A percentile compares a stretch with the other conserved stretches of the same genome.
Conservation (phyloP, 1,284 basidiomycete species). For the Cryptococcus sp. region DNA sequence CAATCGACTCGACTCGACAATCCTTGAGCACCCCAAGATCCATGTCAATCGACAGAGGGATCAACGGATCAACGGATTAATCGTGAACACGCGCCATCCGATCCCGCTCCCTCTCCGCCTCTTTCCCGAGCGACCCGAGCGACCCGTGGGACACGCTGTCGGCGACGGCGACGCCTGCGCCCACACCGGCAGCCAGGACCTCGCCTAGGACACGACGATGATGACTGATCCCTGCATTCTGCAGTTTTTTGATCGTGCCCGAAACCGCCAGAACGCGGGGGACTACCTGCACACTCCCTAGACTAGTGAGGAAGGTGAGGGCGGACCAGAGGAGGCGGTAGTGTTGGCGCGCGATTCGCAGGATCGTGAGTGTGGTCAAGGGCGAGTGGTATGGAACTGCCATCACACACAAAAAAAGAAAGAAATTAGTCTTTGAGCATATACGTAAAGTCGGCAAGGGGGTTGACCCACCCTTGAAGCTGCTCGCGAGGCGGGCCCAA, state of each 20-base stretch:
- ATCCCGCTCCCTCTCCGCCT: constrained; percentile 17
- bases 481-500: constrained; percentile 46
- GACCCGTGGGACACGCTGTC: neutral
- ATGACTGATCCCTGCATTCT: constrained; percentile 42
- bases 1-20: no score
- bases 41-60: no score
- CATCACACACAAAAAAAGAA: constrained; percentile 1
- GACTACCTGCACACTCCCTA: constrained; percentile 26
- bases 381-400: constrained; percentile 50
- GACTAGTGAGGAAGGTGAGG: constrained; percentile 29
- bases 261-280: constrained; percentile 47
- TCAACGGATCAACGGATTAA: neutral
- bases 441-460: neutral
- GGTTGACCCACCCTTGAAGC: constrained; percentile 39
- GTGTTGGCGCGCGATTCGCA: constrained; percentile 45
- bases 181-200: constrained; percentile 23
- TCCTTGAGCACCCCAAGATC: no score
- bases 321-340: constrained; percentile 40
- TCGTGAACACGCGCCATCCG: constrained; percentile 14
- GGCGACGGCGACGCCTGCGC: neutral
- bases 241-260: constrained; percentile 50
- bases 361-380: constrained; percentile 44
- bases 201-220: constrained; percentile 38
- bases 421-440: neutral
- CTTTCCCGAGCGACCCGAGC: constrained; percentile 3